These are phyloP conservation scores for Medicago truncatula DNA, from an alignment of 306 rosid species.

Conservation along the genomic window DNA sequence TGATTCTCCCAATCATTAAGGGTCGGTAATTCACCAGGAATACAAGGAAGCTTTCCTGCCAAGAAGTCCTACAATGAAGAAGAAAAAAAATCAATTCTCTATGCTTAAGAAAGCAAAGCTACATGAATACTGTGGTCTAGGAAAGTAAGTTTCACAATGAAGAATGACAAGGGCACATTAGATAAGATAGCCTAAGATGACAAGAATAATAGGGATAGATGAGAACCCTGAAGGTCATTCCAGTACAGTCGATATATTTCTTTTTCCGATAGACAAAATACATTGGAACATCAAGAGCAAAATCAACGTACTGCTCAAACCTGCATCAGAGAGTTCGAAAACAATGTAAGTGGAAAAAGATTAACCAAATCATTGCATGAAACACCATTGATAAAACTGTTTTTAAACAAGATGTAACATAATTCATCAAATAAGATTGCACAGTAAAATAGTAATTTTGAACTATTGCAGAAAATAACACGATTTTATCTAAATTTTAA, in stretches of 20 bases:
- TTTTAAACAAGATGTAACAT: background rate
- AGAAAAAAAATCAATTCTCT: slow-evolving; percentile 9
- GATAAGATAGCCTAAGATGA: slow-evolving; percentile 44
- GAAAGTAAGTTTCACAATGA: slow-evolving; percentile 19
- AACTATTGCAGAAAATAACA: slow-evolving; percentile 20
- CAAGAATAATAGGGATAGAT: slow-evolving; percentile 52
- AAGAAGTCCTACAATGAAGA: slow-evolving; percentile 80
- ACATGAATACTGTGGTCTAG: background rate
- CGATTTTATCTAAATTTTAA: background rate
- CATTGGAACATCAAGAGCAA: slow-evolving; percentile 99
- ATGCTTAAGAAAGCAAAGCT: slow-evolving; percentile 23
- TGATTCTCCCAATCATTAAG: slow-evolving; percentile 99
- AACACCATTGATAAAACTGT: slow-evolving; percentile 15
- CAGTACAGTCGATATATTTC: slow-evolving; percentile 85
- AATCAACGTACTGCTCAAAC: slow-evolving; percentile 94
- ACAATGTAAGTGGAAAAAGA: slow-evolving; percentile 19
- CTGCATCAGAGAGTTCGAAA: slow-evolving; percentile 53
- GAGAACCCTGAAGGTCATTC: slow-evolving; percentile 92
- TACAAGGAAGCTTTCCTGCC: slow-evolving; percentile 80
- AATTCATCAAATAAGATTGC: slow-evolving; percentile 7
- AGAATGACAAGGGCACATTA: slow-evolving; percentile 29
- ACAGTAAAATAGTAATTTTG: background rate
- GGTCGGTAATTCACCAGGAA: slow-evolving; percentile 93
- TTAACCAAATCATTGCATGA: slow-evolving; percentile 36
- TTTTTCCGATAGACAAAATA: slow-evolving; percentile 85